Evolutionary conservation across 2,329 filamentous ascomycete genomes (phyloP).

Genomic region (Aspergillus pseudoglaucus): DNA sequence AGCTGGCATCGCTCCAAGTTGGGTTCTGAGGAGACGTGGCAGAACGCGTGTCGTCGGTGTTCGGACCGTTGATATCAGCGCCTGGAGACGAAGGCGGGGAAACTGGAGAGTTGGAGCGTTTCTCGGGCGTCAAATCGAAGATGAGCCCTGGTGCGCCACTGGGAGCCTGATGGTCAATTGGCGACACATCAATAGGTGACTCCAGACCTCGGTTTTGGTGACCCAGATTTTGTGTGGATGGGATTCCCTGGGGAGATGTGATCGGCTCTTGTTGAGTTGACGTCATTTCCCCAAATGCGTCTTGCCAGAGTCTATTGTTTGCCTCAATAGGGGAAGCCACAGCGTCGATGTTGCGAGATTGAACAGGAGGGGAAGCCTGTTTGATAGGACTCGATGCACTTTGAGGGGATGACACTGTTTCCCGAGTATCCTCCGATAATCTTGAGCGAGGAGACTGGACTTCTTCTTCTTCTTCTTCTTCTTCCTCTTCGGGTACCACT

Average conservation of each 20-base stretch:
- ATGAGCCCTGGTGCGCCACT: slow-evolving; percentile 58
- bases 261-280: slow-evolving; percentile 16
- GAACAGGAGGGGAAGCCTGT: slow-evolving; percentile 15
- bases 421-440: slow-evolving; percentile 14
- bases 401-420: slow-evolving; percentile 15
- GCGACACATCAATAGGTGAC: slow-evolving; percentile 62
- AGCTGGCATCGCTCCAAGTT: slow-evolving; percentile 78
- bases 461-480: slow-evolving; percentile 18
- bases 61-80: slow-evolving; percentile 21
- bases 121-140: slow-evolving; percentile 66
- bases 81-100: slow-evolving; percentile 55
- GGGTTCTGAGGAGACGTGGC: slow-evolving; percentile 50
- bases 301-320: slow-evolving; percentile 15
- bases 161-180: slow-evolving; percentile 38
- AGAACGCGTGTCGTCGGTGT: slow-evolving; percentile 38
- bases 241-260: slow-evolving; percentile 20
- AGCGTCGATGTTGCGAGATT: slow-evolving; percentile 9
- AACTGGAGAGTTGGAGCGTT: slow-evolving; percentile 51
- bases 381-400: slow-evolving; percentile 6
- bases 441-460: slow-evolving; percentile 12
- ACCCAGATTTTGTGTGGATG: slow-evolving; percentile 14
- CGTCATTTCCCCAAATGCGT: slow-evolving; percentile 11
- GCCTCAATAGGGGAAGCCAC: slow-evolving; percentile 19
- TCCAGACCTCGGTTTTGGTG: slow-evolving; percentile 53
- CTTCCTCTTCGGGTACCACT: slow-evolving; percentile 25